A percentile compares a stretch with the other conserved stretches of the same genome.
These are phyloP conservation scores for Amaranthus palmeri DNA, from an alignment of 148 eudicot genomes.

Conservation along the genomic window DNA sequence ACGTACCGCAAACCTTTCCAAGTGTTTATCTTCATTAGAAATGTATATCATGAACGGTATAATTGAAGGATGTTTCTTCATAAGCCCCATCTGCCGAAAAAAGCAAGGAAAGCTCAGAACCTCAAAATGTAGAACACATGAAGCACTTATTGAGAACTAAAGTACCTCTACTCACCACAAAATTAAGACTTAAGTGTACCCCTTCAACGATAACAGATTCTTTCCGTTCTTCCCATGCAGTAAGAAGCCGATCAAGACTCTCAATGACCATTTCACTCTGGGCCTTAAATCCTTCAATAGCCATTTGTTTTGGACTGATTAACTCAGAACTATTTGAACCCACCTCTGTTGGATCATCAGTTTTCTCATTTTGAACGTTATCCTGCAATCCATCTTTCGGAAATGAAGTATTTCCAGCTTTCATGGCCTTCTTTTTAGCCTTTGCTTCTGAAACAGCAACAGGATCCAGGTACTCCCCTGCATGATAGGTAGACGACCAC, in stretches of 20 bases:
- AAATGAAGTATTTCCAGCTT: conserved; percentile 36
- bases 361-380: conserved; percentile 32
- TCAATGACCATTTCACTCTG: conserved; percentile 99
- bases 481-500: conserved; percentile 98
- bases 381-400: conserved; percentile 40
- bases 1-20: conserved; percentile 96
- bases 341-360: conserved; percentile 38
- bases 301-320: conserved; percentile 83
- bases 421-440: conserved; percentile 72
- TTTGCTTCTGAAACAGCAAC: conserved; percentile 89
- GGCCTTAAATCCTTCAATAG: conserved; percentile 92
- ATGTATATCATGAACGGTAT: conserved; percentile 96
- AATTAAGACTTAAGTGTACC: conserved; percentile 96
- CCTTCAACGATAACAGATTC: conserved; percentile 97
- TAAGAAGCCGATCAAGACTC: conserved; percentile 85
- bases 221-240: conserved; percentile 93
- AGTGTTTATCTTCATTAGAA: conserved; percentile 84
- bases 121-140: not conserved
- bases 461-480: conserved; percentile 85
- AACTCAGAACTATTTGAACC: conserved; percentile 34
- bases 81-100: conserved; percentile 87
- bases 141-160: not conserved
- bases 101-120: conserved; percentile 8
- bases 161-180: conserved; percentile 53
- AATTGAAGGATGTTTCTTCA: conserved; percentile 97